Conservation (phyloP, 2,329 filamentous ascomycete genomes). For the Capronia epimyces region DNA sequence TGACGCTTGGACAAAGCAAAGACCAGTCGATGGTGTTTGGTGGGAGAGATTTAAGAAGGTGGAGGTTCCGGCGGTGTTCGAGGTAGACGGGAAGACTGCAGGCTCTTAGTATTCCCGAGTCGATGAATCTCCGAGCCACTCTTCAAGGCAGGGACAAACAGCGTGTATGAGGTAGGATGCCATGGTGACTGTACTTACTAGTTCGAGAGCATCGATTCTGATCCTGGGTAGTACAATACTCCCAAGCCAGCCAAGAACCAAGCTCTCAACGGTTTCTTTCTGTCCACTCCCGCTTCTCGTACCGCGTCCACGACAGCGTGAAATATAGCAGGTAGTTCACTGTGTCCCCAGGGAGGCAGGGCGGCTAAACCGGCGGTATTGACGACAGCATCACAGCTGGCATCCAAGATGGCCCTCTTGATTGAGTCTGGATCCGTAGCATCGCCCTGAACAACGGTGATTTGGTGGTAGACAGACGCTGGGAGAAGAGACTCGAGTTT, state of each 20-base stretch:
- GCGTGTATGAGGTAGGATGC: not conserved
- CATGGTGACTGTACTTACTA: constrained; percentile 31
- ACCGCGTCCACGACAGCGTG: constrained; percentile 35
- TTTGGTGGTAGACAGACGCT: constrained; percentile 30
- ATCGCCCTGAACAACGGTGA: constrained; percentile 37
- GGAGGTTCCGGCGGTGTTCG: constrained; percentile 35
- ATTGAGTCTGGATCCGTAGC: constrained; percentile 36
- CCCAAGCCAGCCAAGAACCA: constrained; percentile 39
- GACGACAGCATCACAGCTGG: constrained; percentile 39
- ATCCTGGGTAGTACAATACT: constrained; percentile 37
- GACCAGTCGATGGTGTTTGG: constrained; percentile 36
- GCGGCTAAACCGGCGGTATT: constrained; percentile 39
- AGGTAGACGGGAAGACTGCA: constrained; percentile 35
- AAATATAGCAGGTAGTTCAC: constrained; percentile 36
- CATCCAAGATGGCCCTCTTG: constrained; percentile 35
- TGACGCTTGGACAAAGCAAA: constrained; percentile 36
- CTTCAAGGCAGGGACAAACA: not conserved
- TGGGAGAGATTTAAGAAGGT: constrained; percentile 31
- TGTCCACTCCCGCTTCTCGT: constrained; percentile 33
- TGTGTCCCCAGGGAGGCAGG: constrained; percentile 37
- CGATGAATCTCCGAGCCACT: not conserved
- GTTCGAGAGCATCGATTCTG: constrained; percentile 33
- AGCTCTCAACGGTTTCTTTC: constrained; percentile 34
- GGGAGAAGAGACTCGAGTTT: constrained; percentile 39
- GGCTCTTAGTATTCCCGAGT: too few species aligned